These are phyloP conservation scores for Fusarium torreyae DNA, from an alignment of 2,329 filamentous ascomycete genomes.

Conservation along the genomic window DNA sequence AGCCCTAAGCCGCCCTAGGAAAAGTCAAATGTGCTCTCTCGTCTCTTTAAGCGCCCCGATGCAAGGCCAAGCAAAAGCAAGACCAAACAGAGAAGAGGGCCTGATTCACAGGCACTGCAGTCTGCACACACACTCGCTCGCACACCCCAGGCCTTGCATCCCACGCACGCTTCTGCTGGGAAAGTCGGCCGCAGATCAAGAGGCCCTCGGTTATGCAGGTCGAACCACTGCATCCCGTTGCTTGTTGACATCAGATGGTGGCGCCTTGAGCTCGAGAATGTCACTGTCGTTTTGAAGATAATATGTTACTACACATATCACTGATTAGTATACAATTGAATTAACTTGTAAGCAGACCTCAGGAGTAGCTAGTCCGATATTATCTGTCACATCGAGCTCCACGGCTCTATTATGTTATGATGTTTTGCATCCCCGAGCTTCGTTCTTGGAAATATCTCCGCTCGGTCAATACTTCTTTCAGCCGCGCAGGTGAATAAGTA, in stretches of 20 bases:
- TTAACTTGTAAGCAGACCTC: not conserved
- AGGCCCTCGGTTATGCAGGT: constrained; percentile 59
- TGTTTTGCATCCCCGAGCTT: constrained; percentile 17
- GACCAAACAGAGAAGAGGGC: constrained; percentile 11
- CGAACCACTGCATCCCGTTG: constrained; percentile 49
- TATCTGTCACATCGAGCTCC: constrained; percentile 13
- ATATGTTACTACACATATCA: not conserved
- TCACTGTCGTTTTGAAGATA: constrained; percentile 8
- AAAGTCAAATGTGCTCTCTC: constrained; percentile 22
- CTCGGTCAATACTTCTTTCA: constrained; percentile 32
- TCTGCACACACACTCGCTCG: not conserved
- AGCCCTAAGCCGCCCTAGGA: constrained; percentile 28
- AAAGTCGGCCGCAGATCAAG: constrained; percentile 55
- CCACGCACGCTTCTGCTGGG: constrained; percentile 54
- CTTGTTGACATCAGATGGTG: constrained; percentile 45
- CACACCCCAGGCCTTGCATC: constrained; percentile 44
- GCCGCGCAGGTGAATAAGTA: constrained; percentile 25
- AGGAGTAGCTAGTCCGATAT: constrained; percentile 7
- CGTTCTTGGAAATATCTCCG: constrained; percentile 39
- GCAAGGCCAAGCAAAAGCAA: constrained; percentile 46
- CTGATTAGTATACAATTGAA: not conserved
- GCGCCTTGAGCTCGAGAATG: constrained; percentile 31
- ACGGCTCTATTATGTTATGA: not conserved
- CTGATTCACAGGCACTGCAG: constrained; percentile 47
- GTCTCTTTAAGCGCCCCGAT: constrained; percentile 51